Evolutionary conservation across 768 basidiomycete genomes (phyloP).

Genomic region (Serendipita sp.): DNA sequence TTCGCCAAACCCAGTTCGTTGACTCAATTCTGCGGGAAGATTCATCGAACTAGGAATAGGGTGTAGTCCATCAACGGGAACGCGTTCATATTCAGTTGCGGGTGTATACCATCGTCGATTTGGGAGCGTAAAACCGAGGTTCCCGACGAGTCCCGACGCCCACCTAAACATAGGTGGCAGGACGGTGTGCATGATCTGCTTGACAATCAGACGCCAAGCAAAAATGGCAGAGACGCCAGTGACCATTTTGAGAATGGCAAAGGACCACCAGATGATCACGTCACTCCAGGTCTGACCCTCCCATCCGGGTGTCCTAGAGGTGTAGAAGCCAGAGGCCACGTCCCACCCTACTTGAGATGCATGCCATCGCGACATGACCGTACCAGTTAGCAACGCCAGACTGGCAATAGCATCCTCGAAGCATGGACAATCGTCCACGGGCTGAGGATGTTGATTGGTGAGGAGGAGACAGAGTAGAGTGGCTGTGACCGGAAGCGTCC

Average conservation of each 20-base stretch:
- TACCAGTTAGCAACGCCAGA: constrained; percentile 69
- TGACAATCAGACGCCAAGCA: constrained; percentile 75
- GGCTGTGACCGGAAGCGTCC: constrained; percentile 37
- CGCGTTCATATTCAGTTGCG: constrained; percentile 66
- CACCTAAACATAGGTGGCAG: constrained; percentile 77
- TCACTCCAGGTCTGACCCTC: constrained; percentile 3
- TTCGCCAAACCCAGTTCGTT: background rate
- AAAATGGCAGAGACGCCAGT: constrained; percentile 67
- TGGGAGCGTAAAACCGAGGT: constrained; percentile 35
- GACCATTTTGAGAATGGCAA: constrained; percentile 32
- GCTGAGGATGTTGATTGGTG: constrained; percentile 84
- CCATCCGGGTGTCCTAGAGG: constrained; percentile 11
- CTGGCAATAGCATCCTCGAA: constrained; percentile 96
- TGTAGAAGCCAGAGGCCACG: constrained; percentile 10
- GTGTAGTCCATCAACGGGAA: constrained; percentile 44
- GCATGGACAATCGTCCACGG: constrained; percentile 93
- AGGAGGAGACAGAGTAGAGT: constrained; percentile 44
- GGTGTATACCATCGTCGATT: constrained; percentile 78
- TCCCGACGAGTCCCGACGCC: constrained; percentile 38
- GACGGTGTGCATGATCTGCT: constrained; percentile 50
- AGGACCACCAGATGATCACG: constrained; percentile 20
- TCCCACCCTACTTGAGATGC: constrained; percentile 16
- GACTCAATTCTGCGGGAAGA: constrained; percentile 27
- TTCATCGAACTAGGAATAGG: constrained; percentile 80
- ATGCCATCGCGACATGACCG: constrained; percentile 51